Percentiles rank a stretch among this genome's conserved stretches.
Conservation (phyloP, 441 rosid species). For the Raphanus hybrid region DNA sequence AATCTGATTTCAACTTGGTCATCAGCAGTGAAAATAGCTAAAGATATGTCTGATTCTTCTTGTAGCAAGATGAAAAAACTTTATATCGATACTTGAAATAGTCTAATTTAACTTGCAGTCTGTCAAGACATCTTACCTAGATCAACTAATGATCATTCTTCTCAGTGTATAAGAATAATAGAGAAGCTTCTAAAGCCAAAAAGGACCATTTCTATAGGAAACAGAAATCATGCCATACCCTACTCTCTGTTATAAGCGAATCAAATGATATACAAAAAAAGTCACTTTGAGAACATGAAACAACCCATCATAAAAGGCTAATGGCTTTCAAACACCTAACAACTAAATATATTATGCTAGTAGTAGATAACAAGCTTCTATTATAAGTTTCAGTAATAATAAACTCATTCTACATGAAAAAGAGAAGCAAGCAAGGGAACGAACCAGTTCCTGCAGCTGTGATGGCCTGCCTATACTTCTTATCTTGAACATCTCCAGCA, state of each 20-base stretch:
- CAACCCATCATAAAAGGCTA: constrained; percentile 7
- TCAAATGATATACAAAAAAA: constrained; percentile 13
- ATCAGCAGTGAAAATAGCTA: not conserved
- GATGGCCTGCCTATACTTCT: constrained; percentile 48
- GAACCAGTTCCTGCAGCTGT: constrained; percentile 49
- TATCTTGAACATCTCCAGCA: constrained; percentile 61
- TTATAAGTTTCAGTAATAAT: not conserved
- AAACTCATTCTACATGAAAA: too few species aligned
- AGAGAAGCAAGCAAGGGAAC: too few species aligned
- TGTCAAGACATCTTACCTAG: not conserved
- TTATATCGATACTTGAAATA: not conserved
- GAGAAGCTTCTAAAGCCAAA: not conserved
- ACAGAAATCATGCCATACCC: constrained; percentile 9
- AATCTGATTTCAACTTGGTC: not conserved
- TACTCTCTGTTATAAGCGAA: constrained; percentile 3
- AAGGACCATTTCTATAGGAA: constrained; percentile 1
- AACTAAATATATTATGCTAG: not conserved
- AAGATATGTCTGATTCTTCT: not conserved
- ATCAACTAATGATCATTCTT: not conserved
- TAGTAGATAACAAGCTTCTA: constrained; percentile 3
- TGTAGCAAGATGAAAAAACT: constrained; percentile 1
- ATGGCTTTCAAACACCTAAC: constrained; percentile 1
- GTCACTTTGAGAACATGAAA: not conserved
- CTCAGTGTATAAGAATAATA: not conserved
- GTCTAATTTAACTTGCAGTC: not conserved